Evolutionary conservation across 495 filamentous ascomycete species (phyloP), one percentile per base, ranked within the genome.

Genomic region (Hypomontagnella monticulosa): DNA sequence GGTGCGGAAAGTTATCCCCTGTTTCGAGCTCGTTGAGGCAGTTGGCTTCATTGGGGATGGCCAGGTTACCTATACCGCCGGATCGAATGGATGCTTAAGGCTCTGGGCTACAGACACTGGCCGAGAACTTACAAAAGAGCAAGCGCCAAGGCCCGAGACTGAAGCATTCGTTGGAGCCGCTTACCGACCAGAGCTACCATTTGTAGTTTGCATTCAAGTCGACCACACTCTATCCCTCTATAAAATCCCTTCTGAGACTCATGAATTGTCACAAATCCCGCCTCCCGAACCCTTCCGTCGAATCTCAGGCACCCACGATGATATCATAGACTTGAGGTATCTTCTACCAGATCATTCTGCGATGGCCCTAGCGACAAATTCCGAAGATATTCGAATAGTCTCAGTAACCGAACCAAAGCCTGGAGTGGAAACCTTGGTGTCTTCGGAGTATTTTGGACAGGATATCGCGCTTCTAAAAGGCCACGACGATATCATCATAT

Each of bases 251-350:
- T 61, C 70, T 11, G 62, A 73, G 70, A 36, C 60, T 18, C 37
- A 79, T 18, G 56, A 66, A 56, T 32, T 72, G 30, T 69, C 69
- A 14, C 40, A 66, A 53, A 67, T 82, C 16, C 66, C 72, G 1
- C 49, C 72, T 4, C 68, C 72, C 47, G 73, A 81, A 49, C 80
- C 80, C 0, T 76, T 89, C 51, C 87, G 90, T 57, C 85, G 91
- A 14, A 94, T 98, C 64, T 97, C 94, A 15, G 96, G 96, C 18
- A 97, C 95, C 33, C 93, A 98, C 74, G 95, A 98, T 71, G 95
- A 98, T 72, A 93, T 98, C 55, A 96, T 98, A 66, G 96, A 98
- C 67, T 77, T 97, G 18, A 89, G 88, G 19, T 97, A 93, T 70
- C 83, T 97, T 56, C 88, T 93, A 1, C 85, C 87, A 9, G 88